Conservation (phyloP, 1,139 yeast species). For the Arxiozyma slooffiae region DNA sequence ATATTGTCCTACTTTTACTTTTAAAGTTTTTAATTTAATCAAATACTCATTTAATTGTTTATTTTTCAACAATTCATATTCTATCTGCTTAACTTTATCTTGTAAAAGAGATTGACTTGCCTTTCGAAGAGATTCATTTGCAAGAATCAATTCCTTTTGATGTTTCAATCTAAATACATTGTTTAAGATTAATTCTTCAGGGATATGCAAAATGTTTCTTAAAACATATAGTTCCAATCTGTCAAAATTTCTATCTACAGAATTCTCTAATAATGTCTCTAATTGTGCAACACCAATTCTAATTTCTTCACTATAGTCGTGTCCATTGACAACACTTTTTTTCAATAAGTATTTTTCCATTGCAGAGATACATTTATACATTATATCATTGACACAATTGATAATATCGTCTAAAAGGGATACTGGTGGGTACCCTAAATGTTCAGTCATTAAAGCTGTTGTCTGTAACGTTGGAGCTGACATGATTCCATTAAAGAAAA, state of each 20-base stretch:
- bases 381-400: conserved; percentile 75
- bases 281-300: conserved; percentile 69
- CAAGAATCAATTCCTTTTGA: conserved; percentile 44
- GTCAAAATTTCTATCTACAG: conserved; percentile 80
- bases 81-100: conserved; percentile 15
- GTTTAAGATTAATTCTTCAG: conserved; percentile 52
- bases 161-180: conserved; percentile 65
- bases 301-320: conserved; percentile 41
- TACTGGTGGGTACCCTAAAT: conserved; percentile 76
- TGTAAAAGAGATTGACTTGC: conserved; percentile 10
- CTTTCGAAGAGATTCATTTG: conserved; percentile 8
- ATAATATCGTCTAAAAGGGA: conserved; percentile 80
- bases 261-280: conserved; percentile 66
- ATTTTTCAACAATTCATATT: conserved; percentile 15
- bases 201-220: conserved; percentile 66
- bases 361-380: conserved; percentile 76
- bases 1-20: conserved; percentile 8
- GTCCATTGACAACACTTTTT: conserved; percentile 16
- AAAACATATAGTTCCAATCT: conserved; percentile 75
- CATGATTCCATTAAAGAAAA: too few species aligned
- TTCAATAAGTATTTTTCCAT: conserved; percentile 56
- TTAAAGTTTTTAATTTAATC: not conserved
- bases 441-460: conserved; percentile 67
- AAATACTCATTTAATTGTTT: conserved; percentile 6
- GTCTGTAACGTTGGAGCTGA: conserved; percentile 38